Conservation (phyloP, 164 flowering plant species). For the Dillenia turbinata region DNA sequence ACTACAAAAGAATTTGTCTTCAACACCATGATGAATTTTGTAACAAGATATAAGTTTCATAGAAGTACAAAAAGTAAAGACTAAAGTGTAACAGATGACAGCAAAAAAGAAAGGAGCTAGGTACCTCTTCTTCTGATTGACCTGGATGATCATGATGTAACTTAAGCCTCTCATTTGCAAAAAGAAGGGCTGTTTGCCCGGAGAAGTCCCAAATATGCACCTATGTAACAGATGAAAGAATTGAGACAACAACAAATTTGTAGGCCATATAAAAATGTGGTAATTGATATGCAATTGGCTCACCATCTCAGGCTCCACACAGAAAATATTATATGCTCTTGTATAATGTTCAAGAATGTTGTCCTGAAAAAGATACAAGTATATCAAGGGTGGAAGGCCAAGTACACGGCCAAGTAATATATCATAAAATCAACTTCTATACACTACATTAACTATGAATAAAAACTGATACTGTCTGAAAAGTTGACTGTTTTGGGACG, state of each 20-base stretch:
- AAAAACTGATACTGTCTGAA: no score
- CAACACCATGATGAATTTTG: no score
- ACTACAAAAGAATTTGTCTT: no score
- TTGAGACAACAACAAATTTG: conserved; percentile 6
- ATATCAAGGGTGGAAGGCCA: no score
- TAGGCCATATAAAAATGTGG: not conserved
- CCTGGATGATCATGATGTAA: conserved; percentile 24
- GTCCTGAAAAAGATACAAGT: conserved; percentile 24
- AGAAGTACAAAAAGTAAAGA: no score
- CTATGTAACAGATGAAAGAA: conserved; percentile 27
- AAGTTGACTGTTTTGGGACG: no score
- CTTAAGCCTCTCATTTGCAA: conserved; percentile 25
- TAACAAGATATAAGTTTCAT: no score
- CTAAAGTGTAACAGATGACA: no score
- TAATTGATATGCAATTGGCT: conserved; percentile 13
- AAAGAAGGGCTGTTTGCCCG: conserved; percentile 43
- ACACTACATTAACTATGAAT: no score
- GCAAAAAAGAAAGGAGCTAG: not conserved
- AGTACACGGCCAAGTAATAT: no score
- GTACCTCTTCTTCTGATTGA: conserved; percentile 43
- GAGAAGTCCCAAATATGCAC: conserved; percentile 73
- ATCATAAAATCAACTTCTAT: no score
- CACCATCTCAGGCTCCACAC: conserved; percentile 29
- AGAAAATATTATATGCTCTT: conserved; percentile 24
- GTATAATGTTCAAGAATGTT: conserved; percentile 17